Base-by-base conservation (phyloP, 1,284 basidiomycete genomes). In the Papiliotrema laurentii region DNA sequence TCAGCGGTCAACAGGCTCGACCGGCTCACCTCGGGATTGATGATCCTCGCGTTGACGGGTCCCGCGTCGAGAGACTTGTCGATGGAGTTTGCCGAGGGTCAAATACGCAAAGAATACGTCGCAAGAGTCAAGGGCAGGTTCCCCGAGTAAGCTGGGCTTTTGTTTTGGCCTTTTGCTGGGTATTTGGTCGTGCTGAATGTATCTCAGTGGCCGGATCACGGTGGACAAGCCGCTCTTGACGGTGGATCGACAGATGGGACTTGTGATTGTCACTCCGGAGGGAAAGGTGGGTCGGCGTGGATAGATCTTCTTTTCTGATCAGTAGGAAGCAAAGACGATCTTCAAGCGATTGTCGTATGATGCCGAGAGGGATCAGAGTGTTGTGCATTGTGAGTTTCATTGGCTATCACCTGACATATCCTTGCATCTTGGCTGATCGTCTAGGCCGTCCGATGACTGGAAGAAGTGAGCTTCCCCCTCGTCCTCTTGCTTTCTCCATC, bases 1-100 rank as follows among this genome's bases (percentile, higher is more conserved):
- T 33, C 65, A 96, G 92, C 94, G 51, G 86, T 92, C 34, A 99
- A 98, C 69, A 82, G 96, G 42, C 78, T 99, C 40, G 96, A 99
- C 73, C 80, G 96, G 43, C 78, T 98, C 18, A 98, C 96, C 0
- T 94, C 90, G 0, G 96, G 96, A 4, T 79, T 97, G 48, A 94
- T 99, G 92, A 89, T 99, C 57, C 79, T 97, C 47, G 89, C 91
- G 0, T 78, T 92, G 13, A 85, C 84, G 13, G 77, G 83, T 2
- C 75, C 82, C 40, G 80, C 87, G 24, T 89, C 92, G 0, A 79
- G 83, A 19, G 71, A 77, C 16, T 76, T 98, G 21, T 85, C 89
- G 1, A 78, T 80, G 13, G 89, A 94, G 72, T 97, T 98, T 67
- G 78, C 82, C 53, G 80, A 81, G 5, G 87, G 89, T 0, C 81